Evolutionary conservation across 2,329 filamentous ascomycete genomes (phyloP), one percentile per base, ranked within the genome.

Genomic region (Xylaria sp.): DNA sequence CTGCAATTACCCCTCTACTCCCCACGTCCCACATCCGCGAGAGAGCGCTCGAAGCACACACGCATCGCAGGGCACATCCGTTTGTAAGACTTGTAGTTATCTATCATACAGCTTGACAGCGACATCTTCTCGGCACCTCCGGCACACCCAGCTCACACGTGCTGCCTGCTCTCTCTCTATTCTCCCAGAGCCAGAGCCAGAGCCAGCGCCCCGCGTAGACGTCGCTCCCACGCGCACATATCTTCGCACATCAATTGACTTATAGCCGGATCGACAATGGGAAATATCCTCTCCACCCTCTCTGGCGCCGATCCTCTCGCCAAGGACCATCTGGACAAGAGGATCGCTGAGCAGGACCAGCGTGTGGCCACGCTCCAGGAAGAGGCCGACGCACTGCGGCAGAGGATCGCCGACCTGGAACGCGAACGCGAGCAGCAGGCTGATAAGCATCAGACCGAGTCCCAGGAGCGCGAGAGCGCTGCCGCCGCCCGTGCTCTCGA

Each of bases 251-350:
- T 51, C 55, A 66, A 61, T 64, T 52, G 18, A 39, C 49, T 25
- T 48, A 20, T 23, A 57, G 39, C 55, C 43, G 28, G 52, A 65
- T n/a, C 58, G 54, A 74, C 61, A 65, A 82, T 82, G 80, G 80
- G 80, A 75, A 80, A 81, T 75, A 80, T 82, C 71, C 78, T 83
- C 70, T 81, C 79, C 71, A 78, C 78, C 67, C 80, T 83, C 72
- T 76, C 78, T n/a, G 75, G 74, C 70, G 78, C 78, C 74, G 79
- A 79, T 73, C 76, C 77, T 58, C 65, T 81, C 55, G 76, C 77
- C 71, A 78, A 80, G 74, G 72, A 77, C 31, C 77, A 79, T 63
- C 73, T 73, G 49, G 72, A 76, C 10, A 79, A 80, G 74, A 79
- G 81, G 73, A 77, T 82, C 48, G 78, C 78, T 72, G 81, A 83